These are phyloP conservation scores for Leishmania gerbilli DNA, from an alignment of 208 protist genomes.

Conservation along the genomic window DNA sequence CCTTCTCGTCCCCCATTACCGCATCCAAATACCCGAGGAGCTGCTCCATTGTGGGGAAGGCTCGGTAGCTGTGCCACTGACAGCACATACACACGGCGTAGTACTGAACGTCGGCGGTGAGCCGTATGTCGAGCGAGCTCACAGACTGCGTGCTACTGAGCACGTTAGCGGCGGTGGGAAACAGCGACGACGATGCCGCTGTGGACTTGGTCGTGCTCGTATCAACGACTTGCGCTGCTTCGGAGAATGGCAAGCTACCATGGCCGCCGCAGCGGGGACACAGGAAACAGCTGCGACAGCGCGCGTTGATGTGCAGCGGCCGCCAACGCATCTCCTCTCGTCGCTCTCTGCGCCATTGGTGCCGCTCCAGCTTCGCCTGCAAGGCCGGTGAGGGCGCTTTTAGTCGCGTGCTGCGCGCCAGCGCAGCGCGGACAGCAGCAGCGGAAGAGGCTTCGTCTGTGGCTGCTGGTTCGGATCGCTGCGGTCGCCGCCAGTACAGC, in stretches of 20 bases:
- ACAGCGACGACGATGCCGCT: neutral
- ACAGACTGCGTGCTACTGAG: conserved; percentile 10
- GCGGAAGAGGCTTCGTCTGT: neutral
- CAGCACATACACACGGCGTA: conserved; percentile 49
- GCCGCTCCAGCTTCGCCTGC: conserved; percentile 20
- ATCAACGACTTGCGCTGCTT: neutral
- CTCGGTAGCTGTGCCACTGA: conserved; percentile 47
- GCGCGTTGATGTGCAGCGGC: conserved; percentile 16
- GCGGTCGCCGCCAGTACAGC: conserved; percentile 30
- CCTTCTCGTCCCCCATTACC: conserved; percentile 12
- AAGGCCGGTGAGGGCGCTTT: conserved; percentile 11
- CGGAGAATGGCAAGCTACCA: neutral
- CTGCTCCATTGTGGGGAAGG: conserved; percentile 34
- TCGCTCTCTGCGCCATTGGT: conserved; percentile 28
- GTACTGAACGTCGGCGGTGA: conserved; percentile 43
- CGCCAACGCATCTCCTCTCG: conserved; percentile 24
- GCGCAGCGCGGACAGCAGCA: conserved; percentile 3
- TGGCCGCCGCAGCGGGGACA: conserved; percentile 62
- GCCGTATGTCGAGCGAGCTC: conserved; percentile 24
- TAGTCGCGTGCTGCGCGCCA: conserved; percentile 12
- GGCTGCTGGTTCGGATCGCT: neutral
- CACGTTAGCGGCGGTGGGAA: neutral
- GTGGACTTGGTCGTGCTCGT: neutral
- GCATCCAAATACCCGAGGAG: conserved; percentile 34
- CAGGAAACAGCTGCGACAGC: conserved; percentile 47